Percentiles rank a stretch among this genome's conserved stretches.
These are phyloP conservation scores for Cadophora sp. DNA, from an alignment of 2,329 filamentous ascomycete genomes.

Conservation along the genomic window DNA sequence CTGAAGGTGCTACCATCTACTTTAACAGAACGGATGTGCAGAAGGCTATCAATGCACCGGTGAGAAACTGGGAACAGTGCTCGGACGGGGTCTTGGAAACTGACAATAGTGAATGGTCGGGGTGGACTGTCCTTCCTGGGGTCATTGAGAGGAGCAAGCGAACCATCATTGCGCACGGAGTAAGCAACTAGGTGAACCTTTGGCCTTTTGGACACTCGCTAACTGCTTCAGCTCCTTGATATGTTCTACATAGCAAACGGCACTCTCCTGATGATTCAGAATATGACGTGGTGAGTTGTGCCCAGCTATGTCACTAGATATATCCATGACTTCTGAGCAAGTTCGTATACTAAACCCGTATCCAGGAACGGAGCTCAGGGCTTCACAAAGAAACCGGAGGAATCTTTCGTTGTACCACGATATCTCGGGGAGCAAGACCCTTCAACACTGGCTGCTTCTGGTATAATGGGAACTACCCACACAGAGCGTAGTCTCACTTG, in stretches of 20 bases:
- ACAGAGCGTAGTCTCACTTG: conserved; percentile 80
- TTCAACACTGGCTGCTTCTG: conserved; percentile 72
- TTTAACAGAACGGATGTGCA: conserved; percentile 68
- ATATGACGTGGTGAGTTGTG: conserved; percentile 64
- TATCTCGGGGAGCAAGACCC: conserved; percentile 71
- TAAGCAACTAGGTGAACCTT: conserved; percentile 44
- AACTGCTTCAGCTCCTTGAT: conserved; percentile 47
- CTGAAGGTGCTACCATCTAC: conserved; percentile 66
- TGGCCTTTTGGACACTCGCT: neutral
- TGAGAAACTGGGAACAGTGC: conserved; percentile 69
- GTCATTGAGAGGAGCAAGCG: conserved; percentile 77
- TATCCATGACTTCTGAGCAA: neutral
- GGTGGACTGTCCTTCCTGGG: conserved; percentile 65
- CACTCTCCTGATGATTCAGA: conserved; percentile 65
- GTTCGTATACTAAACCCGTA: neutral
- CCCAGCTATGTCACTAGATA: neutral
- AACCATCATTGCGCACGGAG: conserved; percentile 76
- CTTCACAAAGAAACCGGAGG: conserved; percentile 55
- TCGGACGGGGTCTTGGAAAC: conserved; percentile 53
- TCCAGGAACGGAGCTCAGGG: conserved; percentile 61
- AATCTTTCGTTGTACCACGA: conserved; percentile 35
- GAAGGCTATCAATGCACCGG: conserved; percentile 71
- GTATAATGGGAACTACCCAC: conserved; percentile 72
- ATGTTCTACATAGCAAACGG: conserved; percentile 67
- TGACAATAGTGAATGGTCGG: conserved; percentile 62